Evolutionary conservation across 2,329 filamentous ascomycete genomes (phyloP).

Genomic region (Cyphellophora europaea): DNA sequence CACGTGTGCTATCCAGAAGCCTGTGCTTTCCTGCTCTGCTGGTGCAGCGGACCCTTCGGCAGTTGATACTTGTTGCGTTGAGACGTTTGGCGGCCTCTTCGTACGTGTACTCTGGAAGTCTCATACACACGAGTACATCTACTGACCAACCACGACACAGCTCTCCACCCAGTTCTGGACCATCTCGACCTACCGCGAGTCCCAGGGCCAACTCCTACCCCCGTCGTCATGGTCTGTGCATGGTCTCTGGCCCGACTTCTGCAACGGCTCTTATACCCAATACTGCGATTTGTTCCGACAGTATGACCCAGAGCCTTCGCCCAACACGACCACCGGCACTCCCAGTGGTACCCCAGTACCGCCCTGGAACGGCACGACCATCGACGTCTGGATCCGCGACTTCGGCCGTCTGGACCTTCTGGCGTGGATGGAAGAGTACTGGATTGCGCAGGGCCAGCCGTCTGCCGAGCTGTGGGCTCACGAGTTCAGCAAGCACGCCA

Average conservation of each 20-base stretch:
- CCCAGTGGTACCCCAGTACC: constrained; percentile 41
- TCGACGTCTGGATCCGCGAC: constrained; percentile 49
- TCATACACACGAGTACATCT: no score
- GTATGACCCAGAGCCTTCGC: constrained; percentile 52
- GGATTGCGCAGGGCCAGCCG: constrained; percentile 48
- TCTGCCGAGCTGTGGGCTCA: constrained; percentile 57
- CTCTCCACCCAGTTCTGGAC: constrained; percentile 62
- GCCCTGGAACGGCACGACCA: constrained; percentile 48
- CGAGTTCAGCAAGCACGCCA: constrained; percentile 60
- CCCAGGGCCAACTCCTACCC: constrained; percentile 49
- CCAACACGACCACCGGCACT: constrained; percentile 54
- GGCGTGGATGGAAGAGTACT: constrained; percentile 57
- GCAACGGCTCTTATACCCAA: constrained; percentile 52
- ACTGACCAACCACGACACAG: no score
- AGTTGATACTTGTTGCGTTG: constrained; percentile 55
- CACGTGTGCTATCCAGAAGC: constrained; percentile 39
- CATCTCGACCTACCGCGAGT: constrained; percentile 53
- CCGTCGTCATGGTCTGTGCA: constrained; percentile 50
- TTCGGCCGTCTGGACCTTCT: constrained; percentile 53
- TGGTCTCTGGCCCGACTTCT: constrained; percentile 48
- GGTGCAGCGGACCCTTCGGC: constrained; percentile 30
- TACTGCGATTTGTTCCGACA: constrained; percentile 56
- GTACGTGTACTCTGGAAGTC: no score
- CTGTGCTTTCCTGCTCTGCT: constrained; percentile 40
- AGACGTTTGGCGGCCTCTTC: constrained; percentile 56